Conservation (phyloP, 192 early-diverging fungal species). For the Geranomyces michiganensis region DNA sequence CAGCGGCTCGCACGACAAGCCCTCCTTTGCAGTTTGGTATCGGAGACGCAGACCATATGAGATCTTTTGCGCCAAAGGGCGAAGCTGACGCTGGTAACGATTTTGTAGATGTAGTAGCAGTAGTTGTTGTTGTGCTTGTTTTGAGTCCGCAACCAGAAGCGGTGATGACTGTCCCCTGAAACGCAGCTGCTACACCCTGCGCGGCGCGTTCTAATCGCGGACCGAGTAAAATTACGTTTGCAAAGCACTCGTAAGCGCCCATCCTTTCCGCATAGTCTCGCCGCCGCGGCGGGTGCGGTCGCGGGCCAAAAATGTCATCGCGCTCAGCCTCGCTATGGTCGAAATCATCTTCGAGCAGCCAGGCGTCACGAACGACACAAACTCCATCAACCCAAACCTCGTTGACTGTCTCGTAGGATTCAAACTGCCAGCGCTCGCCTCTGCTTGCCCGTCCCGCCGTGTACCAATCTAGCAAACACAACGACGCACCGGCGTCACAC, state of each 20-base stretch:
- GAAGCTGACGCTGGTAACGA: background rate
- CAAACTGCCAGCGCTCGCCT: constrained; percentile 78
- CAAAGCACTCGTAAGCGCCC: constrained; percentile 63
- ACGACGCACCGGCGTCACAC: constrained; percentile 46
- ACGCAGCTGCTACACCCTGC: constrained; percentile 3
- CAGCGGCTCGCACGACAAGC: constrained; percentile 30
- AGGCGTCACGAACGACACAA: constrained; percentile 45
- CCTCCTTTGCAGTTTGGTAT: background rate
- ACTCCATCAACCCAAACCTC: constrained; percentile 36
- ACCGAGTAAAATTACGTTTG: constrained; percentile 65
- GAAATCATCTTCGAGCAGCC: constrained; percentile 52
- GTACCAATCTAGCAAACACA: constrained; percentile 85
- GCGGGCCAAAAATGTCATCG: too few species aligned
- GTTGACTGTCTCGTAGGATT: constrained; percentile 57
- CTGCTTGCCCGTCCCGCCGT: constrained; percentile 72
- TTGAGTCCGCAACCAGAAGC: constrained; percentile 7
- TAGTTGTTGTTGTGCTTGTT: background rate
- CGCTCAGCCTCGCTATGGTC: constrained; percentile 14
- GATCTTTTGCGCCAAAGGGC: background rate
- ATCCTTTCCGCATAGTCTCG: constrained; percentile 50
- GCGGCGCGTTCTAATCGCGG: constrained; percentile 23
- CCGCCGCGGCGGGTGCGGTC: background rate
- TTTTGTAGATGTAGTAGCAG: background rate
- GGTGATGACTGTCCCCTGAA: constrained; percentile 19
- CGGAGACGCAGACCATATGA: constrained; percentile 8